A percentile compares a stretch with the other conserved stretches of the same genome.
Evolutionary conservation across 73 alveolate genomes (phyloP).

Genomic region (Tetrahymena borealis): DNA sequence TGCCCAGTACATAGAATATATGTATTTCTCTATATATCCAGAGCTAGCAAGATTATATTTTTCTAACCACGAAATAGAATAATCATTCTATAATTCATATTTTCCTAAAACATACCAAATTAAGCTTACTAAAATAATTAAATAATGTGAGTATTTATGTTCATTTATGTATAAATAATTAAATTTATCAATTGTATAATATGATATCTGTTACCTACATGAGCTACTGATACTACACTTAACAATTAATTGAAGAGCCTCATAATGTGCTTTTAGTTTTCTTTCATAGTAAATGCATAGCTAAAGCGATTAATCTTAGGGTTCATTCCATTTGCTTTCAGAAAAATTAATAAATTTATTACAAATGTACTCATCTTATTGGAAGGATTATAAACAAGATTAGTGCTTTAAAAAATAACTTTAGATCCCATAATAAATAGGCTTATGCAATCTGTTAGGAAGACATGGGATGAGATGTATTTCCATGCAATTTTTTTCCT

Average conservation of each 20-base stretch:
- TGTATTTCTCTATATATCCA: not conserved
- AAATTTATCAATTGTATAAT: no score
- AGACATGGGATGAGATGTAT: not conserved
- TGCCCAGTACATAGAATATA: not conserved
- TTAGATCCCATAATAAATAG: not conserved
- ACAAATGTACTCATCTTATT: not conserved
- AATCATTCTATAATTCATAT: not conserved
- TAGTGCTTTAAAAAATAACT: not conserved
- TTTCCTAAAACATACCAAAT: not conserved
- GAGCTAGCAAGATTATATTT: not conserved
- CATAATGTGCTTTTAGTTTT: not conserved
- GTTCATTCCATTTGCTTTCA: not conserved
- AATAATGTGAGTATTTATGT: not conserved
- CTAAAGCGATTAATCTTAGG: not conserved
- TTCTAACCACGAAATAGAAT: not conserved
- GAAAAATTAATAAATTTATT: not conserved
- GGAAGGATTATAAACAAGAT: not conserved
- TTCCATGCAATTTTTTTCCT: not conserved
- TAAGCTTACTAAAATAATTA: not conserved
- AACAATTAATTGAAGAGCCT: not conserved
- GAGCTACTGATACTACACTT: not conserved
- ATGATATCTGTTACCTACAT: not conserved
- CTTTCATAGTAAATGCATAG: not conserved
- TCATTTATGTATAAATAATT: no score
- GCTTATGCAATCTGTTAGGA: not conserved